Conservation (phyloP, 208 protist species). For the Wallacemonas collosoma region DNA sequence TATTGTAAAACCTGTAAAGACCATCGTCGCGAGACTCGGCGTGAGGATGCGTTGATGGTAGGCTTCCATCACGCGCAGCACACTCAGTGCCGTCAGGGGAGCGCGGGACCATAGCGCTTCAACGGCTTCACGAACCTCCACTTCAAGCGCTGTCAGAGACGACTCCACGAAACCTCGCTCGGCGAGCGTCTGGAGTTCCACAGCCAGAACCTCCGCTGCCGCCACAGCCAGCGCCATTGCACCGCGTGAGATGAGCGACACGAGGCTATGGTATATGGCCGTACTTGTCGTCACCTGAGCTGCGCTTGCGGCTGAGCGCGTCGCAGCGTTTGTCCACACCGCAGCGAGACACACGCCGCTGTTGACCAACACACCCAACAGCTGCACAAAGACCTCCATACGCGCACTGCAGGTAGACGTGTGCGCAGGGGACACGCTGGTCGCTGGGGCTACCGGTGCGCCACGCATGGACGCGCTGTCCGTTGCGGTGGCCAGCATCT, state of each 20-base stretch:
- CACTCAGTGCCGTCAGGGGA: constrained; percentile 11
- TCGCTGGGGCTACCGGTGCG: not conserved
- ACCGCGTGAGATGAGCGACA: constrained; percentile 5
- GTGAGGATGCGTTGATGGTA: constrained; percentile 16
- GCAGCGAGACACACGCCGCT: constrained; percentile 30
- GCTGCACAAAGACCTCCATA: constrained; percentile 36
- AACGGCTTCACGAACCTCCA: constrained; percentile 3
- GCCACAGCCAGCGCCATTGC: constrained; percentile 27
- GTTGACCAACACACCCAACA: constrained; percentile 58
- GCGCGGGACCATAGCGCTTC: constrained; percentile 7
- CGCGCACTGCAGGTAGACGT: not conserved
- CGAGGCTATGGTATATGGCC: constrained; percentile 28
- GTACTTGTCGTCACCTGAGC: not conserved
- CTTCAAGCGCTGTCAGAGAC: not conserved
- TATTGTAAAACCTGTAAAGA: constrained; percentile 31
- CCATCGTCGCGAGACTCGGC: constrained; percentile 10
- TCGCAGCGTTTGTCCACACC: not conserved
- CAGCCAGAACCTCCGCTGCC: constrained; percentile 57
- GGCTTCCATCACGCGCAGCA: constrained; percentile 23
- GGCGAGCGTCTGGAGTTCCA: constrained; percentile 41
- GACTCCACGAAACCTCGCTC: not conserved
- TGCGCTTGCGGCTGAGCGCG: too few relatives aligned
- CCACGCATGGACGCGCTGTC: not conserved
- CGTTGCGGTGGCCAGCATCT: not conserved
- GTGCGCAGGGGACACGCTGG: not conserved